Conservation (phyloP, 2,329 filamentous ascomycete species). For the Aspergillus sp. region DNA sequence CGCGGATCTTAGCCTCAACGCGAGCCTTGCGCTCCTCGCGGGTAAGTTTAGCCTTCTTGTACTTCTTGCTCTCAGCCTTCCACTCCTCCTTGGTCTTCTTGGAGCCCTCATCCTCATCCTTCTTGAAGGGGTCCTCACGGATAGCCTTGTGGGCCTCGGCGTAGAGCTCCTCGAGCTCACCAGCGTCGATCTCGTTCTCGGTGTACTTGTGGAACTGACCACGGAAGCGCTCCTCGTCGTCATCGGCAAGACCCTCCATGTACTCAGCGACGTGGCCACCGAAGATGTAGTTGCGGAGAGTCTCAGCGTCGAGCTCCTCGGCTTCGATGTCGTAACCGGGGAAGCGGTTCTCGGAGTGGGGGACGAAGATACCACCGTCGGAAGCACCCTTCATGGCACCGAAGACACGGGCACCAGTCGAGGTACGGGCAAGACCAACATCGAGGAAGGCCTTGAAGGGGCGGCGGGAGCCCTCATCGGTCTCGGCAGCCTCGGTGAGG, state of each 20-base stretch:
- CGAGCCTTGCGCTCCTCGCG: slow-evolving; percentile 81
- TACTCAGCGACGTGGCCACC: slow-evolving; percentile 98
- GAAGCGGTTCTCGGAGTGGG: slow-evolving; percentile 99
- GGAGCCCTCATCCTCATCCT: slow-evolving; percentile 71
- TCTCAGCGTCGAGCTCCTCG: slow-evolving; percentile 97
- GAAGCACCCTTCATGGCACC: slow-evolving; percentile 99
- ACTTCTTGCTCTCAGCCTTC: slow-evolving; percentile 95
- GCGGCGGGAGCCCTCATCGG: slow-evolving; percentile 82
- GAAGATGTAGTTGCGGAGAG: slow-evolving; percentile 98
- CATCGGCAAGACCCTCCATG: slow-evolving; percentile 99
- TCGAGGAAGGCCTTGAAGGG: slow-evolving; percentile 99
- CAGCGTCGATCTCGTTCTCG: slow-evolving; percentile 94
- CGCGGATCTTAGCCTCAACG: slow-evolving; percentile 89
- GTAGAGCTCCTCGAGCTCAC: slow-evolving; percentile 97
- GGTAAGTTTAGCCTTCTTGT: slow-evolving; percentile 75
- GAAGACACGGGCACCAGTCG: slow-evolving; percentile 97
- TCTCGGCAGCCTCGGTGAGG: slow-evolving; percentile 92
- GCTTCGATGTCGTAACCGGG: slow-evolving; percentile 95
- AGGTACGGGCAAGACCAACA: slow-evolving; percentile 95
- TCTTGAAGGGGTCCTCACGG: slow-evolving; percentile 98
- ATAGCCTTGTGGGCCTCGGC: slow-evolving; percentile 92
- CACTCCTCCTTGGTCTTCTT: slow-evolving; percentile 98
- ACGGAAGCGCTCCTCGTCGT: slow-evolving; percentile 99
- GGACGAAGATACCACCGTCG: slow-evolving; percentile 94
- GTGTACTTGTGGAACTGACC: slow-evolving; percentile 98